phyloP scores from a whole-genome alignment of 2,329 filamentous ascomycete genomes.

The Monosporascus sp. region DNA sequence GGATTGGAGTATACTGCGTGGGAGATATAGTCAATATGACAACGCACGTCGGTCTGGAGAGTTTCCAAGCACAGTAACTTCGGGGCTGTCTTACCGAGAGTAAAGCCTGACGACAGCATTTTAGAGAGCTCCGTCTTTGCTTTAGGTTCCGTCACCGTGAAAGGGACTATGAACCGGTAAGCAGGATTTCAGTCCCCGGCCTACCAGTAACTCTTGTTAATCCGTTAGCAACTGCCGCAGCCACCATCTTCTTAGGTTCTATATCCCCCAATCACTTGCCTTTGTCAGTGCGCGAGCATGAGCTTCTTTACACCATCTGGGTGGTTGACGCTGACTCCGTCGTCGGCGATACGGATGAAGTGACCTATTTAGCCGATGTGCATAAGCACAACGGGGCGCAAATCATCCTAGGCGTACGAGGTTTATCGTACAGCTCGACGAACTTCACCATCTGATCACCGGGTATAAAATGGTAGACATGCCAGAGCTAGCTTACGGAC shows the following conservation, averaged over 20 bases:
- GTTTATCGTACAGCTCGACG: conserved; percentile 31
- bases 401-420: conserved; percentile 22
- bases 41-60: neutral
- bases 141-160: conserved; percentile 32
- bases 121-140: conserved; percentile 27
- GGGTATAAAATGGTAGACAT: conserved; percentile 29
- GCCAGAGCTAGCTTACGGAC: conserved; percentile 34
- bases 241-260: neutral
- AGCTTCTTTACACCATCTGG: conserved; percentile 33
- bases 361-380: conserved; percentile 15
- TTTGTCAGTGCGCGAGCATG: conserved; percentile 27
- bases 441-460: conserved; percentile 33
- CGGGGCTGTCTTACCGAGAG: neutral
- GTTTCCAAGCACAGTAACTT: too few relatives aligned
- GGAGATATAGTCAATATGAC: neutral
- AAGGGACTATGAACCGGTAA: conserved; percentile 32
- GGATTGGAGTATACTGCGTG: conserved; percentile 18
- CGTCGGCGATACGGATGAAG: conserved; percentile 37
- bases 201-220: conserved; percentile 26
- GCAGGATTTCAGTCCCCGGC: conserved; percentile 32
- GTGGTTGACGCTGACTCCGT: conserved; percentile 39
- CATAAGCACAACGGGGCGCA: neutral
- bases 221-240: neutral
- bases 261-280: conserved; percentile 10
- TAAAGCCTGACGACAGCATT: conserved; percentile 28